Base-by-base conservation (phyloP, 306 rosid species). In the Trifolium pratense region DNA sequence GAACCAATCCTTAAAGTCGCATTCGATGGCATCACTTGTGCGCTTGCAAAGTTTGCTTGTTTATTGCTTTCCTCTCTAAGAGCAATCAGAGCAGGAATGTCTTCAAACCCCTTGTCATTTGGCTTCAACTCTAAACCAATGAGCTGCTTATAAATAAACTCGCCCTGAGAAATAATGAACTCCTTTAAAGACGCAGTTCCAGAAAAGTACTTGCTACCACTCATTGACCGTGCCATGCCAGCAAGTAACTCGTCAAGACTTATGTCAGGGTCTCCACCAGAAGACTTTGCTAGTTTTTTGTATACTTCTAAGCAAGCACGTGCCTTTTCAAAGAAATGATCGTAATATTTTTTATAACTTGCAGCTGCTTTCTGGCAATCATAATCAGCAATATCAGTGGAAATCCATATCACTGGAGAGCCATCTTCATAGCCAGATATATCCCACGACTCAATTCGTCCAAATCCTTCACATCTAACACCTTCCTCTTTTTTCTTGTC, bases 341-440 rank as follows among this genome's bases (percentile, higher is more conserved):
- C 90, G 59, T 88, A 89, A 45, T 65, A 63, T 14, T 87, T 94
- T 84, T 87, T 94, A 88, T 89, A 94, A 62, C 70, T 61, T 46
- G 84, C 25, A 18, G 93, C 91, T n/a, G 99, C 88, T 75, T 90
- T 91, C 58, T 73, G 71, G 76, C 99, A 94, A 40, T 76, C 83
- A 74, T 91, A 94, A 81, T 90, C 97, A 68, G 91, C 96, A 56
- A 87, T 11, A 3, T 90, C 96, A 56, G 99, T 94, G 23, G 97
- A 88, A 46, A 94, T 75, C 99, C 99, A 94, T 55, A 94, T 60
- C 37, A 90, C 92, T 1, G 97, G 97, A 73, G 76, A 64, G 68
- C 96, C 93, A 58, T 94, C 96, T 71, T 91, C 99, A 40, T 91
- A 94, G 46, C 99, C 99, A 37, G 97, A 94, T 75, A 94, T 90